Base-by-base conservation (phyloP, 78 protist species). In the Dictyostelium brefeldianum region DNA sequence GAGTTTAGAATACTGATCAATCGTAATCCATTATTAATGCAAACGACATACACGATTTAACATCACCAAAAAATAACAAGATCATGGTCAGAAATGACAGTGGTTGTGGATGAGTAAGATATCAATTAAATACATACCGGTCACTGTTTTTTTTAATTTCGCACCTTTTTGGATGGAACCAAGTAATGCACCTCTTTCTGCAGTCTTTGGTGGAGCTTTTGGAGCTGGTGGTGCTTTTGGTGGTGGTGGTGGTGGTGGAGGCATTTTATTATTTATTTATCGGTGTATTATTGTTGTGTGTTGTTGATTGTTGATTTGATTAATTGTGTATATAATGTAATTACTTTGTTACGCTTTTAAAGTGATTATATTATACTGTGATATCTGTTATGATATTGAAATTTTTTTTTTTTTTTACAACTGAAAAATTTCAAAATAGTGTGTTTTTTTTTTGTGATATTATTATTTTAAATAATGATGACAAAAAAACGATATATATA, bases 161-260 rank as follows among this genome's bases (percentile, higher is more conserved):
- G 95, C 41, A 18, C 95, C 95, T 20, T 80, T 77, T 3, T 90
- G 95, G 53, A 90, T 90, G 36, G 95, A 90, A n/a, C n/a, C 62
- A 11, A 90, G 47, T 12, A 90, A 31, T 5, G 95, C 95, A 53
- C 48, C 41, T 59, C 95, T 71, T 25, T 82, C 95, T 6, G 62
- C 53, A 1, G 95, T 59, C 47, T 81, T 81, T 53, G 89, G 89
- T 67, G 95, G 54, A 1, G 95, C 82, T 5, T 56, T 74, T 47
- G 95, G 95, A 22, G 95, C 78, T 14, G 95, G 89, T 27, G 95
- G 95, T 7, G 95, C 80, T 70, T 65, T 56, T n/a, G 94, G 94
- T 46, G 80, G 80, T 15, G 94, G 94, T 54, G 94, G 95, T 27
- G 95, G 89, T 36, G 89, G 89, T 53, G 91, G 91, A 9, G 85